These are phyloP conservation scores for Solioccasus polychromus DNA, from an alignment of 768 basidiomycete species.

Conservation along the genomic window DNA sequence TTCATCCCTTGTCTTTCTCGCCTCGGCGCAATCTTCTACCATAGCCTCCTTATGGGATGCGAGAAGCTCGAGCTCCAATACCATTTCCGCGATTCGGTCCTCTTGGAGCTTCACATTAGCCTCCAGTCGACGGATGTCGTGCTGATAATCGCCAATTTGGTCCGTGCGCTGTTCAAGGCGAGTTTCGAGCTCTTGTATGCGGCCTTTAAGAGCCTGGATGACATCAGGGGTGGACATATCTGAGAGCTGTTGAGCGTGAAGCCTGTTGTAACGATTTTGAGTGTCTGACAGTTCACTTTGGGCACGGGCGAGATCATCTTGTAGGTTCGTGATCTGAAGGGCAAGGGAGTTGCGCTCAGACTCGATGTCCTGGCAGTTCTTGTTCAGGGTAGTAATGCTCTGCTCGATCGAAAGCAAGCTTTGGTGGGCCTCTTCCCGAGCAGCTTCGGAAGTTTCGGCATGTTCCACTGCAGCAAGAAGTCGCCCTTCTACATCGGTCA, in stretches of 20 bases:
- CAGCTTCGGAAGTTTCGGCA: slow-evolving; percentile 31
- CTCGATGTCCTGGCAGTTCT: slow-evolving; percentile 53
- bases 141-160: slow-evolving; percentile 75
- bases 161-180: slow-evolving; percentile 66
- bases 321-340: slow-evolving; percentile 64
- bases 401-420: slow-evolving; percentile 31
- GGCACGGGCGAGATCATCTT: slow-evolving; percentile 50
- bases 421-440: slow-evolving; percentile 36
- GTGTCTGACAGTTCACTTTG: slow-evolving; percentile 54
- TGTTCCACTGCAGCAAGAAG: slow-evolving; percentile 32
- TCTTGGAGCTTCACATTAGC: slow-evolving; percentile 73
- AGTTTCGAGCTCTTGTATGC: slow-evolving; percentile 66
- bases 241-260: slow-evolving; percentile 67
- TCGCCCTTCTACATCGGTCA: slow-evolving; percentile 35
- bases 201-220: slow-evolving; percentile 52
- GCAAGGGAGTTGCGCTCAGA: slow-evolving; percentile 63
- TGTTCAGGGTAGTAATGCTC: slow-evolving; percentile 43
- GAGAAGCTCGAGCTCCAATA: slow-evolving; percentile 62
- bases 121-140: slow-evolving; percentile 74
- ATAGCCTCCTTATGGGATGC: slow-evolving; percentile 71
- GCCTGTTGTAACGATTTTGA: slow-evolving; percentile 56
- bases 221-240: slow-evolving; percentile 58
- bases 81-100: slow-evolving; percentile 70
- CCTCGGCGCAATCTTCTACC: slow-evolving; percentile 82
- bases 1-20: slow-evolving; percentile 67